phyloP scores from a whole-genome alignment of 208 protist species.

The Wallacemonas collosoma region DNA sequence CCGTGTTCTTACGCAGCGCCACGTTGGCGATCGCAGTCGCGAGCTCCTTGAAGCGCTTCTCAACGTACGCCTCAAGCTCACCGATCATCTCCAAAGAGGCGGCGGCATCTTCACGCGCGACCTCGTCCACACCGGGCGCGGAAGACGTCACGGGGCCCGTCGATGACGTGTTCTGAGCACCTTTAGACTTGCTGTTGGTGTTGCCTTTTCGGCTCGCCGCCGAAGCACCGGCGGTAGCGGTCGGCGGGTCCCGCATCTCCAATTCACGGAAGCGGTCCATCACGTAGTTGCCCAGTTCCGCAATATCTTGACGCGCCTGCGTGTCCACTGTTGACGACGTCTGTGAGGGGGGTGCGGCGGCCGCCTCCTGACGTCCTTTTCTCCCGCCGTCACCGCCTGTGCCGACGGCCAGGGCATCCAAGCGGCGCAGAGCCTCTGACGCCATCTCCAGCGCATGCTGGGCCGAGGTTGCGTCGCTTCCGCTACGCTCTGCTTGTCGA shows the following conservation, averaged over 20 bases:
- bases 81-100: conserved; percentile 69
- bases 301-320: conserved; percentile 68
- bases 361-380: neutral
- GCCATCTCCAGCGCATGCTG: conserved; percentile 26
- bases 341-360: neutral
- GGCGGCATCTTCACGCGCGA: conserved; percentile 77
- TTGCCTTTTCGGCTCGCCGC: conserved; percentile 15
- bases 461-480: conserved; percentile 8
- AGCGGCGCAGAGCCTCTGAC: conserved; percentile 33
- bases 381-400: conserved; percentile 6
- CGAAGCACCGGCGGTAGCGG: conserved; percentile 4
- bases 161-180: neutral
- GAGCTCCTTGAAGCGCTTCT: conserved; percentile 73
- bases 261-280: conserved; percentile 65
- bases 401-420: conserved; percentile 24
- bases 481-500: conserved; percentile 9
- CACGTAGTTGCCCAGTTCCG: conserved; percentile 75
- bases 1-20: conserved; percentile 24
- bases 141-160: neutral
- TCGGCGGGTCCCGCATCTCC: conserved; percentile 26
- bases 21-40: conserved; percentile 45
- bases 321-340: conserved; percentile 36
- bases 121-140: conserved; percentile 43
- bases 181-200: neutral
- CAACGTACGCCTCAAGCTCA: conserved; percentile 58